A percentile compares a stretch with the other conserved stretches of the same genome.
phyloP scores from a whole-genome alignment of 768 basidiomycete species.

The Exidia glandulosa region DNA sequence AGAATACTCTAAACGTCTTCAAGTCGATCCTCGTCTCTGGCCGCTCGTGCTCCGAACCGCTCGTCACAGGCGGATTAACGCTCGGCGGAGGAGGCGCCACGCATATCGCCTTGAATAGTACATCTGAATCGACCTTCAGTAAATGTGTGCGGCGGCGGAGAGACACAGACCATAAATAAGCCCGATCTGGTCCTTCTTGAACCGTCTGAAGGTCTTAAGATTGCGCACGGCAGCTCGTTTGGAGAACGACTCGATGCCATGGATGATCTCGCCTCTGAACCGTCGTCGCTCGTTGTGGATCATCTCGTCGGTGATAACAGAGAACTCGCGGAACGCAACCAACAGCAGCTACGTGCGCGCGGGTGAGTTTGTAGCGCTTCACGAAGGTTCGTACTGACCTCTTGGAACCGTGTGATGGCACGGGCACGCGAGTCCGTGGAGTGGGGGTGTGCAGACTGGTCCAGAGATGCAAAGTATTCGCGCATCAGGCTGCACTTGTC shows the following conservation, averaged over 20 bases:
- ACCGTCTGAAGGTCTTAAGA: slow-evolving; percentile 64
- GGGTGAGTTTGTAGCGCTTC: too few species aligned
- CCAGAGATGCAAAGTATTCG: slow-evolving; percentile 86
- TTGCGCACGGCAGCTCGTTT: slow-evolving; percentile 87
- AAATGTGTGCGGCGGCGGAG: too few species aligned
- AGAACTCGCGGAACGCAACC: slow-evolving; percentile 96
- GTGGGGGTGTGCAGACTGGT: slow-evolving; percentile 86
- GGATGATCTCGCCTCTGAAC: slow-evolving; percentile 81
- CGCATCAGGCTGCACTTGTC: slow-evolving; percentile 70
- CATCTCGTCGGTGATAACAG: slow-evolving; percentile 89
- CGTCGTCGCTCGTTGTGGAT: slow-evolving; percentile 78
- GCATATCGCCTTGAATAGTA: slow-evolving; percentile 67
- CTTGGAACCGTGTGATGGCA: slow-evolving; percentile 95
- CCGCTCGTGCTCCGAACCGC: slow-evolving; percentile 51
- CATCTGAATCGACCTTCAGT: slow-evolving; percentile 6
- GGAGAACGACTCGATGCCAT: slow-evolving; percentile 87
- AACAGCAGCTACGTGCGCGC: slow-evolving; percentile 62
- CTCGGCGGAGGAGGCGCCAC: slow-evolving; percentile 48
- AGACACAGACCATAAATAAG: slow-evolving; percentile 78
- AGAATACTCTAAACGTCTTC: slow-evolving; percentile 75
- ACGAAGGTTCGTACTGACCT: slow-evolving; percentile 28
- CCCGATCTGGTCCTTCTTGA: slow-evolving; percentile 79
- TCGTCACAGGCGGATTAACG: slow-evolving; percentile 37
- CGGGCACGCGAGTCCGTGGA: slow-evolving; percentile 81
- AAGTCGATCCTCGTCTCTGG: slow-evolving; percentile 85